phyloP scores from a whole-genome alignment of 345 rosid genomes.

The Trapa incisa region DNA sequence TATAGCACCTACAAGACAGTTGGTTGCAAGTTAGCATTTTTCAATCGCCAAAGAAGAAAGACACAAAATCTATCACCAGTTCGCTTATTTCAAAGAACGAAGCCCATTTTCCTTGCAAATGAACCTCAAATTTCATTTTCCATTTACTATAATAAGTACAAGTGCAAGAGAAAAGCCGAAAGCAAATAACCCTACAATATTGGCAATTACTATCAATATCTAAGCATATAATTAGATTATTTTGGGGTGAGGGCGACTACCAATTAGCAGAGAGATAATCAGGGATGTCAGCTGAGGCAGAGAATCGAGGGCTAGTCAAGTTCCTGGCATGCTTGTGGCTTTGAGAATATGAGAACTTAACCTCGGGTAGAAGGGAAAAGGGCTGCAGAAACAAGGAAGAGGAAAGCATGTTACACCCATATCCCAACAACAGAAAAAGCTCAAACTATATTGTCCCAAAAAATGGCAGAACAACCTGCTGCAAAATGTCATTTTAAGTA shows the following conservation, averaged over 20 bases:
- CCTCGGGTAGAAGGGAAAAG: slow-evolving; percentile 18
- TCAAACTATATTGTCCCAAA: not conserved
- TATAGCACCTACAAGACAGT: too few species aligned
- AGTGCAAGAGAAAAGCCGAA: too few species aligned
- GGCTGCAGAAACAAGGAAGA: slow-evolving; percentile 26
- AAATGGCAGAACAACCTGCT: too few species aligned
- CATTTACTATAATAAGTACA: too few species aligned
- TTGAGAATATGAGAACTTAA: slow-evolving; percentile 20
- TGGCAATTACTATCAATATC: not conserved
- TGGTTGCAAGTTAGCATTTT: not conserved
- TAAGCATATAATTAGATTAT: not conserved
- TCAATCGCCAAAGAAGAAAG: not conserved
- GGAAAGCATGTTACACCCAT: slow-evolving; percentile 26
- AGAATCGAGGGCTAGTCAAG: slow-evolving; percentile 25
- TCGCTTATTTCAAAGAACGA: too few species aligned
- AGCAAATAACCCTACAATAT: not conserved
- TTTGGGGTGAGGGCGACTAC: slow-evolving; percentile 16
- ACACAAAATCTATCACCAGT: not conserved
- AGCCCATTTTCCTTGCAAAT: not conserved
- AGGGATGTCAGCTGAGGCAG: slow-evolving; percentile 70
- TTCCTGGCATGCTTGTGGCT: slow-evolving; percentile 11
- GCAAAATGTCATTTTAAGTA: too few species aligned
- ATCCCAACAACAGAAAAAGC: not conserved
- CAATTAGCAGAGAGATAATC: slow-evolving; percentile 83
- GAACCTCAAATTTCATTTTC: not conserved